These are phyloP conservation scores for Penicillium frequentans DNA, from an alignment of 2,329 filamentous ascomycete species.

Conservation along the genomic window DNA sequence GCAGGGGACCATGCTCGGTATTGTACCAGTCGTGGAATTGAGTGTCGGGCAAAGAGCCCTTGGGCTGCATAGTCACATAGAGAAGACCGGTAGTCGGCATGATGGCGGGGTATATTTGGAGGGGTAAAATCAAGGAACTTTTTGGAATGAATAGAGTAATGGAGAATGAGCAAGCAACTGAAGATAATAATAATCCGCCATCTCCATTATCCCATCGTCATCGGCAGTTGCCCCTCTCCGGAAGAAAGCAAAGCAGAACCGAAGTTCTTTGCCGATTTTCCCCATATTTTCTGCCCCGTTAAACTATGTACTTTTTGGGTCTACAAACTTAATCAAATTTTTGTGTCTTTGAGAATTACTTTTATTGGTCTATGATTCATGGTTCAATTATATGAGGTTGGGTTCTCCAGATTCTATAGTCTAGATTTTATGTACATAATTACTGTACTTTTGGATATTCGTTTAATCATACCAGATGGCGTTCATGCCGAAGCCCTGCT, in stretches of 20 bases:
- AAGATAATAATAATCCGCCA: not conserved
- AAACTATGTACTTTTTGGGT: not conserved
- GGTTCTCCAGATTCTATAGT: not conserved
- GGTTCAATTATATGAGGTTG: not conserved
- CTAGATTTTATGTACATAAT: slow-evolving; percentile 2
- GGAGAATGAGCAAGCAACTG: not conserved
- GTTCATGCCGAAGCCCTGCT: slow-evolving; percentile 94
- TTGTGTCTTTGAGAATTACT: not conserved
- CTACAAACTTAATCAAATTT: not conserved
- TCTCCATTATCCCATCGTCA: not conserved
- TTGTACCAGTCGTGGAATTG: slow-evolving; percentile 94
- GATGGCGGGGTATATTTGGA: slow-evolving; percentile 7
- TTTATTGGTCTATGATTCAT: not conserved
- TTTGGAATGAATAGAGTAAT: not conserved
- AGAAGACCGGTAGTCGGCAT: slow-evolving; percentile 65
- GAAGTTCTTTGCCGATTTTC: slow-evolving; percentile 25
- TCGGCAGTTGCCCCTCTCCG: slow-evolving; percentile 19
- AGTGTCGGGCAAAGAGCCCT: slow-evolving; percentile 60
- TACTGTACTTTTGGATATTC: not conserved
- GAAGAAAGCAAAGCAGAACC: slow-evolving; percentile 24
- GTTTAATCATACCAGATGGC: slow-evolving; percentile 85
- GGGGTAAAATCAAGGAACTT: not conserved
- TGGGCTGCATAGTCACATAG: slow-evolving; percentile 84
- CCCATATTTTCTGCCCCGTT: not conserved
- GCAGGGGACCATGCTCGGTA: slow-evolving; percentile 83